phyloP scores from a whole-genome alignment of 176 grass and related monocot genomes.

The Zoysia japonica region DNA sequence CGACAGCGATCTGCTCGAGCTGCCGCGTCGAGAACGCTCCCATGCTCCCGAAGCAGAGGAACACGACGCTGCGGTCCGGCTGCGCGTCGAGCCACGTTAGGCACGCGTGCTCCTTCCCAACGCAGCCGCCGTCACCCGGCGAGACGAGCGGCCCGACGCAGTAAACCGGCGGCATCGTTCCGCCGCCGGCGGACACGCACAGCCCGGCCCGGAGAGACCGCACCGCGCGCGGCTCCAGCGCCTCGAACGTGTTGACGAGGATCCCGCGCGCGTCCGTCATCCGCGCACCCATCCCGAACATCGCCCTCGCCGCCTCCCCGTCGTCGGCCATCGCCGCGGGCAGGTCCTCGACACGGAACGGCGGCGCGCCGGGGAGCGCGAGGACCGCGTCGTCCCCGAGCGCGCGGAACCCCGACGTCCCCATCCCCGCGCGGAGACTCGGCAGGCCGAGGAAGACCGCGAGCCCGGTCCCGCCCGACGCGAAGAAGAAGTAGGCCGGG shows the following conservation, averaged over 20 bases:
- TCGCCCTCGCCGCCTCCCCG: neutral
- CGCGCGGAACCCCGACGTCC: slow-evolving; percentile 7
- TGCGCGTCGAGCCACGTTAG: slow-evolving; percentile 42
- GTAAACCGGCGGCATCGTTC: slow-evolving; percentile 30
- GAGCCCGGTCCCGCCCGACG: slow-evolving; percentile 37
- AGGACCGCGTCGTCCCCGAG: neutral
- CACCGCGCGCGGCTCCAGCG: slow-evolving; percentile 35
- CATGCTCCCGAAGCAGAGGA: slow-evolving; percentile 55
- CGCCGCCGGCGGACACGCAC: neutral
- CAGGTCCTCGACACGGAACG: neutral
- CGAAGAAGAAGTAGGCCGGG: slow-evolving; percentile 37
- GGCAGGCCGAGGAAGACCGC: slow-evolving; percentile 36
- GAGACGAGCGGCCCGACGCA: slow-evolving; percentile 26
- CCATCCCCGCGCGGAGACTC: neutral
- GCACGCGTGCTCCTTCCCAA: neutral
- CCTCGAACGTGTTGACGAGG: slow-evolving; percentile 43
- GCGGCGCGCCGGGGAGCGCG: slow-evolving; percentile 30
- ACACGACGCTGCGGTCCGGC: slow-evolving; percentile 43
- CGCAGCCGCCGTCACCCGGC: neutral
- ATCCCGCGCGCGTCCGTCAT: slow-evolving; percentile 1
- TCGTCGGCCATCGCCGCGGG: neutral
- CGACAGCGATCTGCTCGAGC: slow-evolving; percentile 11
- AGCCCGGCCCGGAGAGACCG: slow-evolving; percentile 12
- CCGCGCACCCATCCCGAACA: neutral
- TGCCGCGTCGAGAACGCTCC: neutral